Conservation (phyloP, 768 basidiomycete species). For the Auriscalpium microsporum region DNA sequence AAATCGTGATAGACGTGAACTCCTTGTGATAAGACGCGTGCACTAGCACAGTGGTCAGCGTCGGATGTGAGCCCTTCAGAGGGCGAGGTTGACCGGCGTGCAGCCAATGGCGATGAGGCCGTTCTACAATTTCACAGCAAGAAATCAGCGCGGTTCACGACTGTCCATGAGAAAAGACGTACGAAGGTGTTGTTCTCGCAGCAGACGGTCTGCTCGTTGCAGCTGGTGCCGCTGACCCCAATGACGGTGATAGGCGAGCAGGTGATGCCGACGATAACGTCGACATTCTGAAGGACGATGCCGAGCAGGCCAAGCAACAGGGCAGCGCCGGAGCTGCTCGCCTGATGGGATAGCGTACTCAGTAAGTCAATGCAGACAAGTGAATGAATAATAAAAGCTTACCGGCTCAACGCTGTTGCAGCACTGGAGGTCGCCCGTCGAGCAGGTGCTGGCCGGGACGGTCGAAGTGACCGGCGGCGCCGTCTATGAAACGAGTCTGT, state of each 20-base stretch:
- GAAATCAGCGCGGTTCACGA: neutral
- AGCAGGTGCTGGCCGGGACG: neutral
- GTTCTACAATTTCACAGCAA: neutral
- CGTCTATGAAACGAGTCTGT: neutral
- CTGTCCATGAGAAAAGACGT: neutral
- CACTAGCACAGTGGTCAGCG: neutral
- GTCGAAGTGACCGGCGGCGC: neutral
- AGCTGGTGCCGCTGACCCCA: neutral
- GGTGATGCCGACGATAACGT: slow-evolving; percentile 2
- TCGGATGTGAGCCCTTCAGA: neutral
- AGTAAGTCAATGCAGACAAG: neutral
- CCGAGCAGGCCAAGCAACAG: slow-evolving; percentile 1
- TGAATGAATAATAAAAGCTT: neutral
- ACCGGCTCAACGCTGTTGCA: slow-evolving; percentile 6
- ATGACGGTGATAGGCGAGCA: slow-evolving; percentile 5
- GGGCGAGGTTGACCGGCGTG: slow-evolving; percentile 23
- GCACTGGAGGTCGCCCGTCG: slow-evolving; percentile 2
- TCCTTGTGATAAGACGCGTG: too few species aligned
- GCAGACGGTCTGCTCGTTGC: slow-evolving; percentile 2
- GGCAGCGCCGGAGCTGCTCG: neutral
- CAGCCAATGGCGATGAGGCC: slow-evolving; percentile 32
- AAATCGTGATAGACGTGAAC: too few species aligned
- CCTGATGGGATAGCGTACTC: neutral
- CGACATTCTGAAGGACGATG: slow-evolving; percentile 1
- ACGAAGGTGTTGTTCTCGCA: slow-evolving; percentile 10